Evolutionary conservation across 2,329 filamentous ascomycete genomes (phyloP).

Genomic region (Setomelanomma holmii): DNA sequence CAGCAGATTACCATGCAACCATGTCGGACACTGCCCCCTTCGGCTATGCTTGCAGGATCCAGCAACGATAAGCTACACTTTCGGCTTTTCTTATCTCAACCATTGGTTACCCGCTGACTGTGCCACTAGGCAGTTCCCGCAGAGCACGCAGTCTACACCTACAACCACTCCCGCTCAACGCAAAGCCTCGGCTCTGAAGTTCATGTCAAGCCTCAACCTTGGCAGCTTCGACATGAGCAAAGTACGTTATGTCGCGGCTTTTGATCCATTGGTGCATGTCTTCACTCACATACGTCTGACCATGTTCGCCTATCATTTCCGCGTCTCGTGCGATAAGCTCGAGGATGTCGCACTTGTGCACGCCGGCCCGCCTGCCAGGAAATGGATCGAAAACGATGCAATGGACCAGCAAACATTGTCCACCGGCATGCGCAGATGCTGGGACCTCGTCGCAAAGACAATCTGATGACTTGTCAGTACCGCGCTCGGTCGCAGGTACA

Average conservation of each 20-base stretch:
- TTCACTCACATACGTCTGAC: constrained; percentile 46
- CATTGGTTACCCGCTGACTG: constrained; percentile 12
- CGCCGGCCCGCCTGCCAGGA: constrained; percentile 27
- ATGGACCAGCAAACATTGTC: constrained; percentile 45
- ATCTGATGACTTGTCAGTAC: neutral
- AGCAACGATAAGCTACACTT: constrained; percentile 4
- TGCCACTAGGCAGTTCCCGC: constrained; percentile 42
- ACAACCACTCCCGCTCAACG: constrained; percentile 27
- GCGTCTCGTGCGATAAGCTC: constrained; percentile 18
- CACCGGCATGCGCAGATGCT: constrained; percentile 48
- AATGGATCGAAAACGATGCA: constrained; percentile 38
- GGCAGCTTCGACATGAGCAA: constrained; percentile 22
- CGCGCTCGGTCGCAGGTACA: neutral
- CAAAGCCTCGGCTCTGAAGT: constrained; percentile 30
- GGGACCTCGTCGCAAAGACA: constrained; percentile 29
- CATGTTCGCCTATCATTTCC: constrained; percentile 43
- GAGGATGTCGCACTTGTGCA: constrained; percentile 14
- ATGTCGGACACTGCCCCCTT: neutral
- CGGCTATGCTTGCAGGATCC: neutral
- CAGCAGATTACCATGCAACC: neutral
- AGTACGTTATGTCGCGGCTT: constrained; percentile 23
- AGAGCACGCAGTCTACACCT: constrained; percentile 25
- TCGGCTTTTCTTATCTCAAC: constrained; percentile 1
- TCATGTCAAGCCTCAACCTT: constrained; percentile 24
- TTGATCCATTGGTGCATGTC: constrained; percentile 41